Evolutionary conservation across 2,329 filamentous ascomycete genomes (phyloP).

Genomic region (Penicillium corylophilum): DNA sequence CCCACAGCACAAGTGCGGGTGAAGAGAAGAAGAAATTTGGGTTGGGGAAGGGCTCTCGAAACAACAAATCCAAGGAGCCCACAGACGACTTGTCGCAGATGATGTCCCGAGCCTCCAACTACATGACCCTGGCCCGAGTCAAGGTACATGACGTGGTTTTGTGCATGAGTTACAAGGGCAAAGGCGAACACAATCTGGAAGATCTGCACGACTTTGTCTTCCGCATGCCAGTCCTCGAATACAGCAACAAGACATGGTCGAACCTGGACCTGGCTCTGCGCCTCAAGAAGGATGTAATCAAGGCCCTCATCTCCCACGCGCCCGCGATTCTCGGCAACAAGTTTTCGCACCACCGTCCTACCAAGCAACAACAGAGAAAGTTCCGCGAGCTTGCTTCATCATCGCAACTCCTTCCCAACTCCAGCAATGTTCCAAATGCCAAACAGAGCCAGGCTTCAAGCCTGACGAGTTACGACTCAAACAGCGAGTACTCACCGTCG

Average conservation of each 20-base stretch:
- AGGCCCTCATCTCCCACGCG: conserved; percentile 89
- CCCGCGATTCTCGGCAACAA: conserved; percentile 98
- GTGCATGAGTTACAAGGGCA: conserved; percentile 94
- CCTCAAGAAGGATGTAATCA: conserved; percentile 91
- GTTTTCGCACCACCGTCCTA: conserved; percentile 83
- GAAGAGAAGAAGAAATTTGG: conserved; percentile 53
- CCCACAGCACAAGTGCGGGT: conserved; percentile 24
- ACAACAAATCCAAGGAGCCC: conserved; percentile 60
- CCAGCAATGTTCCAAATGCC: conserved; percentile 29
- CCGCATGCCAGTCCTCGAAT: conserved; percentile 88
- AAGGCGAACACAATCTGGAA: conserved; percentile 90
- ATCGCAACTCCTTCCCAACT: conserved; percentile 61
- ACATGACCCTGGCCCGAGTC: conserved; percentile 95
- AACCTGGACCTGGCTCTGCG: conserved; percentile 91
- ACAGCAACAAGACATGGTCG: conserved; percentile 98
- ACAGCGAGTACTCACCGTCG: conserved; percentile 38
- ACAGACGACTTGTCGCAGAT: conserved; percentile 94
- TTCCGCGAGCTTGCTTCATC: conserved; percentile 82
- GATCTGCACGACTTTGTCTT: conserved; percentile 98
- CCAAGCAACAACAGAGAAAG: conserved; percentile 72
- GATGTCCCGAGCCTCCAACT: conserved; percentile 91
- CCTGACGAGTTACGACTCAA: conserved; percentile 39
- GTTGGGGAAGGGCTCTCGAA: conserved; percentile 46
- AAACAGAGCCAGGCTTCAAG: conserved; percentile 33
- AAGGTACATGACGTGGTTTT: conserved; percentile 93